Conservation (phyloP, 176 grass and related monocot species). For the Aegilops speltoides region DNA sequence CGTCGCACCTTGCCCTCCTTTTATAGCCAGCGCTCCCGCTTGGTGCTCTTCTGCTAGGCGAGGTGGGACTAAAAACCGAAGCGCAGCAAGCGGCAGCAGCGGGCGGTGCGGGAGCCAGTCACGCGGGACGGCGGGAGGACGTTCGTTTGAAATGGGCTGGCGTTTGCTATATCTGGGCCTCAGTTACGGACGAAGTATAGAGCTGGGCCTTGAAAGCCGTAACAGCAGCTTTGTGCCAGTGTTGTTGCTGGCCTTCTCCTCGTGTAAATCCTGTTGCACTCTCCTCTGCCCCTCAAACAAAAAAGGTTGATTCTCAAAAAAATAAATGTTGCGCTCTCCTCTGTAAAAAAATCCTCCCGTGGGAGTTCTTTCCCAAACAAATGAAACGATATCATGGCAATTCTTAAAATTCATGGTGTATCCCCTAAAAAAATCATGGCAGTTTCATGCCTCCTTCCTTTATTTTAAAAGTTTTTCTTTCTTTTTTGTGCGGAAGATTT, state of each 20-base stretch:
- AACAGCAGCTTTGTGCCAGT: no score
- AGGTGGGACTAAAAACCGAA: neutral
- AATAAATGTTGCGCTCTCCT: no score
- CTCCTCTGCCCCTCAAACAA: no score
- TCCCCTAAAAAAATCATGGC: no score
- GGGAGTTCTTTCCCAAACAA: neutral
- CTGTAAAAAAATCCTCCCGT: neutral
- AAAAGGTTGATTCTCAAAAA: no score
- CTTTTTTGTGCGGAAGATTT: no score
- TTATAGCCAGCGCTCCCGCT: neutral
- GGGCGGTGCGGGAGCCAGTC: no score
- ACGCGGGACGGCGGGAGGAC: no score
- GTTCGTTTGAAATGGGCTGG: neutral
- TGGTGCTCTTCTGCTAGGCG: neutral
- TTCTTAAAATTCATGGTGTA: neutral
- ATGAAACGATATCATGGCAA: neutral
- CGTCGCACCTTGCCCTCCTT: rapidly evolving
- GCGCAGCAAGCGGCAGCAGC: neutral
- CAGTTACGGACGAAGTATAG: neutral
- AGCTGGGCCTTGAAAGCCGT: neutral
- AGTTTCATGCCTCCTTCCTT: neutral
- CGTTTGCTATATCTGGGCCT: neutral
- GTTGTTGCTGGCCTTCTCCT: neutral
- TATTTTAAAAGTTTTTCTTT: neutral
- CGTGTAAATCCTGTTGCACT: neutral